A percentile compares a stretch with the other conserved stretches of the same genome.
These are phyloP conservation scores for Barnettozyma hawaiiensis DNA, from an alignment of 1,139 yeast species.

Conservation along the genomic window DNA sequence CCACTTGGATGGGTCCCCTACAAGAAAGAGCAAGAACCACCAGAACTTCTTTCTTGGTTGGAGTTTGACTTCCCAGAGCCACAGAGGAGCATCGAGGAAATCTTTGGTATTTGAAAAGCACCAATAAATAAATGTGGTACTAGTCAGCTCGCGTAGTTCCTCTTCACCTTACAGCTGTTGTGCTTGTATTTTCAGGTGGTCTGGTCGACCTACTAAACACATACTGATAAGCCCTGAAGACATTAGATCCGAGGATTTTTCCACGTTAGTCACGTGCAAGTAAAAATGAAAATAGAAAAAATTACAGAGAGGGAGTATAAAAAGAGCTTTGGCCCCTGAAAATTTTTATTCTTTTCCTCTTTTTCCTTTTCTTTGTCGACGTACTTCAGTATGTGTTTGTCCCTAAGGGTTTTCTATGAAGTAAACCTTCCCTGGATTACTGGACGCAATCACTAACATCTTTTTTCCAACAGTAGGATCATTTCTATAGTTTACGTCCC, in stretches of 20 bases:
- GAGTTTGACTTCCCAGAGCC: neutral
- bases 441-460: conserved; percentile 3
- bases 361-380: conserved; percentile 55
- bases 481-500: conserved; percentile 99
- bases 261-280: too few species aligned
- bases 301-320: neutral
- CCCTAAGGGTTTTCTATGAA: conserved; percentile 29
- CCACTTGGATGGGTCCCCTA: neutral
- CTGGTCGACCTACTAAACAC: too few species aligned
- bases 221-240: too few species aligned
- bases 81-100: neutral
- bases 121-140: too few species aligned
- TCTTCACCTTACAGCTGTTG: too few species aligned
- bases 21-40: too few species aligned
- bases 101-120: neutral
- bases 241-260: too few species aligned
- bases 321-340: neutral
- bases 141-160: too few species aligned
- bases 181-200: too few species aligned
- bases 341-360: neutral
- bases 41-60: neutral
- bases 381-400: conserved; percentile 57
- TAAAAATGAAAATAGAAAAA: too few species aligned
- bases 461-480: conserved; percentile 71
- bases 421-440: conserved; percentile 27